Conservation (phyloP, 495 filamentous ascomycete genomes). For the Pyronema omphalodes region DNA sequence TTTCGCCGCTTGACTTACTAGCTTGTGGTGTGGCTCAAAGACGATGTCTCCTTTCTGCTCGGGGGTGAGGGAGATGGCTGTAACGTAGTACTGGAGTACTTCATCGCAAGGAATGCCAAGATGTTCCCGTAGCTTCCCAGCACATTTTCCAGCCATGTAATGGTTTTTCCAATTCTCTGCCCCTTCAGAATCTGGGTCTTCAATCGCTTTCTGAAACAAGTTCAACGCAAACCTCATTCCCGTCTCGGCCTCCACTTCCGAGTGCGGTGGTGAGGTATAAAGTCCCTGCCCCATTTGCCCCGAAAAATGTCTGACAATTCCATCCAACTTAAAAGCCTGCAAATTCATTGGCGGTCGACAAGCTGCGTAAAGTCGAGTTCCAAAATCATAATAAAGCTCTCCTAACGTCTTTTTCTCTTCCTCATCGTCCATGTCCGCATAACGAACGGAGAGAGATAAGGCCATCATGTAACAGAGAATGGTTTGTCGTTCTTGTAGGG, state of each 20-base stretch:
- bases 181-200: slow-evolving; percentile 31
- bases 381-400: slow-evolving; percentile 79
- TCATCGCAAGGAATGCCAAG: slow-evolving; percentile 31
- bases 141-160: slow-evolving; percentile 83
- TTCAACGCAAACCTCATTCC: slow-evolving; percentile 72
- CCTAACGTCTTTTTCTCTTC: slow-evolving; percentile 49
- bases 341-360: slow-evolving; percentile 84
- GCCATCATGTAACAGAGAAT: slow-evolving; percentile 94
- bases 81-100: slow-evolving; percentile 50
- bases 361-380: slow-evolving; percentile 71
- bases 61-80: slow-evolving; percentile 61
- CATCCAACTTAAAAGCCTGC: slow-evolving; percentile 57
- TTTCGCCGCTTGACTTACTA: slow-evolving; percentile 72
- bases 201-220: slow-evolving; percentile 59
- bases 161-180: slow-evolving; percentile 73
- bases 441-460: slow-evolving; percentile 49
- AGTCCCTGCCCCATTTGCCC: slow-evolving; percentile 46
- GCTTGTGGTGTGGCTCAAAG: slow-evolving; percentile 91
- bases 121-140: slow-evolving; percentile 75
- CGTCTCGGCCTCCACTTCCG: slow-evolving; percentile 51
- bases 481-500: slow-evolving; percentile 55
- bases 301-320: slow-evolving; percentile 61
- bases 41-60: slow-evolving; percentile 65
- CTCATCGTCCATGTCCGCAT: slow-evolving; percentile 29
- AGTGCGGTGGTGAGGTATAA: slow-evolving; percentile 54